Evolutionary conservation across 163 green algal genomes (phyloP), one percentile per base, ranked within the genome.

Genomic region (Trebouxia gelatinosa): DNA sequence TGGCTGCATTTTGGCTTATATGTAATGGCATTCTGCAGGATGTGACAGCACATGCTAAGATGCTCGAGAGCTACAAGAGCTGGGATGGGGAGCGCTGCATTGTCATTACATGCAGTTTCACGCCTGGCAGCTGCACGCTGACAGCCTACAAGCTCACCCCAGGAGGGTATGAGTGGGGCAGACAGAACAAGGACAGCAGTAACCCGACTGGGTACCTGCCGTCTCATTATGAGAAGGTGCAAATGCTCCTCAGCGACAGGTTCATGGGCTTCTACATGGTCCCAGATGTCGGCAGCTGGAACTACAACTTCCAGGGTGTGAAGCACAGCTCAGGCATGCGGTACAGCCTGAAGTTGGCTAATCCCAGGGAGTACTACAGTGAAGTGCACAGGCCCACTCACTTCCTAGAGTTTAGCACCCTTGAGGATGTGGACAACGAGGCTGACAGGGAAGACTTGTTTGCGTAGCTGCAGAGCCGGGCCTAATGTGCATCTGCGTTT

Each of bases 241-340:
- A 97, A 90, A 89, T 98, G 88, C 89, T 98, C 78, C 87, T 98
- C 64, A 93, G 83, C 26, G 93, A 98, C 88, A 89, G 91, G 83
- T 99, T 99, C 90, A 96, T 98, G 89, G 96, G 96, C 83, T 99
- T 97, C 80, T 97, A 94, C 90, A 97, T 98, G 93, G 88, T 96
- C 43, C 96, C 96, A 2, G 95, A 99, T 82, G 86, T 90, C 23
- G 92, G 92, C 59, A 87, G 80, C 78, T 99, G 95, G 95, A 99
- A 99, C 86, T 99, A 97, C 89, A 98, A 98, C 85, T 99, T 99
- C 88, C 93, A 94, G 78, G 94, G 94, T 51, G 92, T 96, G 32
- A 97, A 97, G 88, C 92, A 94, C 89, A 89, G 76, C 29, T 70
- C 86, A 43, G 86, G 54, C 76, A 95, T 94, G 87, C 89, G 86